Evolutionary conservation across 1,284 basidiomycete genomes (phyloP).

Genomic region (Cutaneotrichosporon cavernicola): DNA sequence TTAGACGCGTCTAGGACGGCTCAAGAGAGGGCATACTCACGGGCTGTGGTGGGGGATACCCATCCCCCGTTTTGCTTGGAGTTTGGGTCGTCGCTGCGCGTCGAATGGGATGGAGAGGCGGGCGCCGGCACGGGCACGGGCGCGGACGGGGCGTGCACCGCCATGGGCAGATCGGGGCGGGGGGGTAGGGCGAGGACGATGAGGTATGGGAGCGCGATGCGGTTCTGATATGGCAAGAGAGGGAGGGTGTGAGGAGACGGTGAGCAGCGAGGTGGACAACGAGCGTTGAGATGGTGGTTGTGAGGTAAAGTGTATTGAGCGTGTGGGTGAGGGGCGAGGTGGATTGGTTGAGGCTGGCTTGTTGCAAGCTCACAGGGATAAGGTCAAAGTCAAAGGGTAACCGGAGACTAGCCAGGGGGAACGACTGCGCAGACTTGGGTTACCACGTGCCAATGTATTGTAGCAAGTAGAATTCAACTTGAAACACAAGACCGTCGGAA

Average conservation of each 20-base stretch:
- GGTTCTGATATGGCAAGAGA: neutral
- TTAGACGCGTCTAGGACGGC: neutral
- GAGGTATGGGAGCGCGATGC: neutral
- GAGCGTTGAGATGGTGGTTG: neutral
- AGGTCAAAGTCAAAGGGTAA: neutral
- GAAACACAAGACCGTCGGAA: neutral
- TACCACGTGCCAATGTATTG: neutral
- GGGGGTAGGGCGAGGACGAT: neutral
- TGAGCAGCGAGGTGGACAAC: neutral
- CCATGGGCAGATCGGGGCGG: conserved; percentile 13
- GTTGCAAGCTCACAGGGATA: neutral
- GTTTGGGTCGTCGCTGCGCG: neutral
- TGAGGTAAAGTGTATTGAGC: neutral
- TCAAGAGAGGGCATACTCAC: neutral
- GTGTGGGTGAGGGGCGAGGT: neutral
- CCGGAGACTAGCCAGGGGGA: neutral
- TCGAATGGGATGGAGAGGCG: neutral
- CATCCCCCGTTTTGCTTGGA: neutral
- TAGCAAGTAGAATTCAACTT: neutral
- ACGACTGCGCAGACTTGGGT: neutral
- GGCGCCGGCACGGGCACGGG: conserved; percentile 10
- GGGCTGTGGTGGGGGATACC: neutral
- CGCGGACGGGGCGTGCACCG: conserved; percentile 20
- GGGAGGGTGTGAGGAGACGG: neutral
- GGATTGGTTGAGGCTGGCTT: neutral